Evolutionary conservation across 139 green algal species (phyloP).

Genomic region (Astrephomene gubernaculifera): DNA sequence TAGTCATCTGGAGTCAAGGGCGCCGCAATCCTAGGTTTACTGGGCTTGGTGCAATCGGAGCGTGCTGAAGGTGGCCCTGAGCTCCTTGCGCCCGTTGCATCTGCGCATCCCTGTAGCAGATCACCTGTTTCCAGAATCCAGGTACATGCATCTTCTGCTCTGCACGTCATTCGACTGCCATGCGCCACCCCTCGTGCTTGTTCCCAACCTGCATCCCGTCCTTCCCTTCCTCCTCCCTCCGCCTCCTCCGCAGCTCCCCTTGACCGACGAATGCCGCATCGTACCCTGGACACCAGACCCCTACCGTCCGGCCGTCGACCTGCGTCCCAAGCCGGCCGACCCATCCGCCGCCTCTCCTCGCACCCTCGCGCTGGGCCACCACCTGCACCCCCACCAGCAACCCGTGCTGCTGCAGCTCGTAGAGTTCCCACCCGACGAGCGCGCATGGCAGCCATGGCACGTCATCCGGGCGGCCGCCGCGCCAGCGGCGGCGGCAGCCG

Average conservation of each 20-base stretch:
- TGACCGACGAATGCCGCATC: conserved; percentile 35
- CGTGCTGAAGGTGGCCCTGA: no score
- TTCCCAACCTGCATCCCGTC: background rate
- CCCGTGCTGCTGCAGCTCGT: conserved; percentile 5
- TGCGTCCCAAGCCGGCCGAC: conserved; percentile 8
- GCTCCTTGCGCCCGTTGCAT: no score
- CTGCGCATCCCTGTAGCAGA: no score
- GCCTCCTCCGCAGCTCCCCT: background rate
- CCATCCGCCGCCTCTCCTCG: background rate
- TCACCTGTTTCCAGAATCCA: no score
- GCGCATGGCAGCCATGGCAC: conserved; percentile 20
- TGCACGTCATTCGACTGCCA: no score
- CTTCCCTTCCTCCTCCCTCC: background rate
- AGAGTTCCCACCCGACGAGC: conserved; percentile 9
- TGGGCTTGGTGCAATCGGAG: no score
- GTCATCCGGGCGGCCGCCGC: background rate
- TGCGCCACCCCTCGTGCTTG: background rate
- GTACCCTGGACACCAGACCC: conserved; percentile 10
- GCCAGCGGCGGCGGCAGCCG: background rate
- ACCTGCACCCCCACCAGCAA: no score
- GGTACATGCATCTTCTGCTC: no score
- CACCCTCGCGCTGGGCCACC: background rate
- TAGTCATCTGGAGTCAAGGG: no score
- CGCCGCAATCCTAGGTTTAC: no score
- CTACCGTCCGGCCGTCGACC: background rate